These are phyloP conservation scores for Fraxinus quadrangulata DNA, from an alignment of 257 asterid genomes.

Conservation along the genomic window DNA sequence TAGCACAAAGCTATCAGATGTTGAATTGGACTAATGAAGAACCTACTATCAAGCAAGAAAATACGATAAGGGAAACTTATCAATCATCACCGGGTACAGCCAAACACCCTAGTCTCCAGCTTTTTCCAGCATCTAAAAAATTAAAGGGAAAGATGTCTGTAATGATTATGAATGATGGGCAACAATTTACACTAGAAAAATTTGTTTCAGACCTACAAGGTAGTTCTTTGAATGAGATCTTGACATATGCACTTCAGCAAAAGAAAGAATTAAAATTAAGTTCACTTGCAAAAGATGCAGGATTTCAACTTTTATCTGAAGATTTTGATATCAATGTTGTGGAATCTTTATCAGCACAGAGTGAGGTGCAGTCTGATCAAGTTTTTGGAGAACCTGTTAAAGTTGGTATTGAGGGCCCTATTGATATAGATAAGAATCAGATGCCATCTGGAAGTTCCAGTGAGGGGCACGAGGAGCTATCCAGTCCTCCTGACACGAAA, in stretches of 20 bases:
- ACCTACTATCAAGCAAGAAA: constrained; percentile 36
- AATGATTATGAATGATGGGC: constrained; percentile 61
- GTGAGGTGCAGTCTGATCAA: constrained; percentile 48
- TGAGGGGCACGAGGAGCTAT: constrained; percentile 31
- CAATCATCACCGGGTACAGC: constrained; percentile 42
- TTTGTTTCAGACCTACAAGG: constrained; percentile 65
- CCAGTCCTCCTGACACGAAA: constrained; percentile 38
- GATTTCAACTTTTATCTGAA: constrained; percentile 86
- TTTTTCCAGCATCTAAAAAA: constrained; percentile 48
- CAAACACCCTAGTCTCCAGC: constrained; percentile 47
- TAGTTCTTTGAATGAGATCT: constrained; percentile 74
- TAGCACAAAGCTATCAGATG: constrained; percentile 51
- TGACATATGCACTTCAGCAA: constrained; percentile 61
- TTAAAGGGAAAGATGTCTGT: constrained; percentile 72
- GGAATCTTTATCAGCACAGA: constrained; percentile 43
- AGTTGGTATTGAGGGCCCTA: constrained; percentile 28
- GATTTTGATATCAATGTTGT: constrained; percentile 64
- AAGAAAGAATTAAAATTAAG: constrained; percentile 74
- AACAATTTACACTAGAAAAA: constrained; percentile 62
- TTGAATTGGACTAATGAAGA: constrained; percentile 42
- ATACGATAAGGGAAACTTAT: constrained; percentile 32
- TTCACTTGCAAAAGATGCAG: constrained; percentile 80
- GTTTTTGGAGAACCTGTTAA: constrained; percentile 39
- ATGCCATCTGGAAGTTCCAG: constrained; percentile 32
- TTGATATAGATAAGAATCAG: constrained; percentile 32